Conservation (phyloP, 176 grass and related monocot species). For the Lolium perenne region DNA sequence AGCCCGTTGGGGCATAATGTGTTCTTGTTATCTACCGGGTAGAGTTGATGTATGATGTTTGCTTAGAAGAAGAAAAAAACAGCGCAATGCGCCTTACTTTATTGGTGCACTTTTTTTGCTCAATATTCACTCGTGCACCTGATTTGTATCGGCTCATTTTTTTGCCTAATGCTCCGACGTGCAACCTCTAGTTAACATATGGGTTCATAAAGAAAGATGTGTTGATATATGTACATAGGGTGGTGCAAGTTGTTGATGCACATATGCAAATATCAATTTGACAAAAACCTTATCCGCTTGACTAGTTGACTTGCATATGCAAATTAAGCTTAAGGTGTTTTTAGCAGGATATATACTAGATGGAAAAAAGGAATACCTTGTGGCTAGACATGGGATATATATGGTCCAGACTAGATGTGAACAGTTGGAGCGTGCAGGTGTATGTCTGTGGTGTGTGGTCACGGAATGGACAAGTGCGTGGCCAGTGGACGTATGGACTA, state of each 20-base stretch:
- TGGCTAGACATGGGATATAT: neutral
- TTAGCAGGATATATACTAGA: too few relatives aligned
- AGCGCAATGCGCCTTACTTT: neutral
- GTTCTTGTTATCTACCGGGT: too few relatives aligned
- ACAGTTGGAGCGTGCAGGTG: neutral
- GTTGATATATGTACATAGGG: neutral
- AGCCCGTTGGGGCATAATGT: too few relatives aligned
- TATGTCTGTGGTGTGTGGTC: neutral
- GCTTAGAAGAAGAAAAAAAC: too few relatives aligned
- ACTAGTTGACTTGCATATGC: neutral
- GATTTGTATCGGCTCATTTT: too few relatives aligned
- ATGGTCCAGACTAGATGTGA: neutral
- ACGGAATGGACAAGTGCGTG: constrained; percentile 24
- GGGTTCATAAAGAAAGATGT: neutral
- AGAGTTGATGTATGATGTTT: too few relatives aligned
- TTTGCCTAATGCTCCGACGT: too few relatives aligned
- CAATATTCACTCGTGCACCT: too few relatives aligned
- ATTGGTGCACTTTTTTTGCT: too few relatives aligned
- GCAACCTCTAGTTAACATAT: neutral
- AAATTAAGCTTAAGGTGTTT: too few relatives aligned
- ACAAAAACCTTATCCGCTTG: neutral
- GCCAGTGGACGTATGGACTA: constrained; percentile 16
- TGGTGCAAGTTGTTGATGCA: neutral
- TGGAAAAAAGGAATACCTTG: neutral
- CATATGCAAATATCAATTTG: neutral